Evolutionary conservation across 2,329 filamentous ascomycete genomes (phyloP).

Genomic region (Aspergillus sp.): DNA sequence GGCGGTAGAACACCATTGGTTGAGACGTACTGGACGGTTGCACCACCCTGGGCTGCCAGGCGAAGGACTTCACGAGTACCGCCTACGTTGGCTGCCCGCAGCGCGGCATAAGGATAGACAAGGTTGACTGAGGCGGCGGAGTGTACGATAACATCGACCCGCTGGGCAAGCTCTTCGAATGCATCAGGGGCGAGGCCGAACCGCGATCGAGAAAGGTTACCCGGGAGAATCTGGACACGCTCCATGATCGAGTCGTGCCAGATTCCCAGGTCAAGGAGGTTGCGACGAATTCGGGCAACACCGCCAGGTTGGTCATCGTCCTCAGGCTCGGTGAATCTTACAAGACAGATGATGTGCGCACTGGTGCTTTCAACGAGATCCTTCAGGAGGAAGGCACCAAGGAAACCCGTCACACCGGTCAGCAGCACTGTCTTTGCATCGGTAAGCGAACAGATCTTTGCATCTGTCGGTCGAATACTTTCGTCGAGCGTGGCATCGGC

Average conservation of each 20-base stretch:
- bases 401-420: slow-evolving; percentile 73
- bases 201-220: slow-evolving; percentile 67
- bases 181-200: slow-evolving; percentile 66
- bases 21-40: slow-evolving; percentile 75
- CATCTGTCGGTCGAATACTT: slow-evolving; percentile 60
- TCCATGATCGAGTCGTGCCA: slow-evolving; percentile 78
- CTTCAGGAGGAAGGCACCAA: slow-evolving; percentile 72
- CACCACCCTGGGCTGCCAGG: slow-evolving; percentile 64
- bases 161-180: slow-evolving; percentile 64
- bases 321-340: slow-evolving; percentile 68
- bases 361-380: slow-evolving; percentile 67
- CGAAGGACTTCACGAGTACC: slow-evolving; percentile 75
- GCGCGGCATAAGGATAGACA: slow-evolving; percentile 76
- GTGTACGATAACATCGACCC: slow-evolving; percentile 73
- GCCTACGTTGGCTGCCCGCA: slow-evolving; percentile 73
- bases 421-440: slow-evolving; percentile 69
- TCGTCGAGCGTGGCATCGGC: slow-evolving; percentile 67
- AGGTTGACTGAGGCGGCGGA: slow-evolving; percentile 77
- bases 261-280: slow-evolving; percentile 73
- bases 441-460: slow-evolving; percentile 58
- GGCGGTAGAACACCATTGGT: slow-evolving; percentile 77
- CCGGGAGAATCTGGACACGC: slow-evolving; percentile 72
- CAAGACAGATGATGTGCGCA: slow-evolving; percentile 69
- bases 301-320: slow-evolving; percentile 65
- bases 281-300: slow-evolving; percentile 71